Evolutionary conservation across 2,329 filamentous ascomycete species (phyloP), one percentile per base, ranked within the genome.

Genomic region (Fonsecaea monophora): DNA sequence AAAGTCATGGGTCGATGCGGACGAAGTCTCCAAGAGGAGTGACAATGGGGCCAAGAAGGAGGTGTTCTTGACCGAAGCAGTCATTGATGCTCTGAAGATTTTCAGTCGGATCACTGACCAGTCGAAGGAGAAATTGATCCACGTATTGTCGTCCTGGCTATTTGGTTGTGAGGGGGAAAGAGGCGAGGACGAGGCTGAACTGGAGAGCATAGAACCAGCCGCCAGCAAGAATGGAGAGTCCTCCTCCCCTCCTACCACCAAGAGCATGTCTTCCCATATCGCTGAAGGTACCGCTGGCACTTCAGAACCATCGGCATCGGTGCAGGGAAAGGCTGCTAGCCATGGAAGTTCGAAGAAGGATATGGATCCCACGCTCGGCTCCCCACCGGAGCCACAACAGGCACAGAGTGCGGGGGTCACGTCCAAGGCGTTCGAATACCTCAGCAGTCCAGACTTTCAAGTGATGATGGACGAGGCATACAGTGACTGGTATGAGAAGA

Each of bases 11-110:
- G 35, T 37, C 55, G 55, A 58, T 21, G 55, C 35, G 10, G 55
- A 58, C 18, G 55, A 32, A 25, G 18, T 13, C 32, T 58, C 55
- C 18, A 4, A 38, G 10, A 32, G 55, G 25, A 40, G 10, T 25
- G 55, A 30, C 4, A 21, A 32, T 13, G 55, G 55, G 25, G 10
- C 30, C 12, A 37, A 15, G 35, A 58, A 58, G 15, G 55, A 58
- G 55, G 37, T 58, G 32, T 58, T 38, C 37, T 30, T 58, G 55
- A 58, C 55, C 35, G 37, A 58, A 40, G 55, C 55, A 6, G 55
- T 42, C 55, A 58, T 58, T 37, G 55, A 58, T 42, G 55, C 55
- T 21, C 12, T 38, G 21, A 58, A 38, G 18, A 21, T 40, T 4
- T 58, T 40, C 35, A 42, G 34, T 18, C 32, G 55, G 21, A 13